Evolutionary conservation across 352 stramenopile species (phyloP).

Genomic region (Globisporangium acanthophoron): DNA sequence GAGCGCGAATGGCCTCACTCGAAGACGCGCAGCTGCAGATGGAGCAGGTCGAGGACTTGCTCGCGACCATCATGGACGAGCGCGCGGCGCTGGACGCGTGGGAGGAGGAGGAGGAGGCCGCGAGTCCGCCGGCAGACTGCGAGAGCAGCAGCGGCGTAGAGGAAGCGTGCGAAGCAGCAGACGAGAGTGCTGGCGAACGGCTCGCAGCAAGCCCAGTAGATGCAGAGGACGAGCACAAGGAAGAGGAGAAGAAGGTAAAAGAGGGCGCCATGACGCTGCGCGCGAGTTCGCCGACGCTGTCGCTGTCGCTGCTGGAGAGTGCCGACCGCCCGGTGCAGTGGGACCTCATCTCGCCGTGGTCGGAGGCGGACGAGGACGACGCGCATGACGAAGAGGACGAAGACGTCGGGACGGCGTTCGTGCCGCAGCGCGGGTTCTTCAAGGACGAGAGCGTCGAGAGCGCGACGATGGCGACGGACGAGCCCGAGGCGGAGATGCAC

Average conservation of each 20-base stretch:
- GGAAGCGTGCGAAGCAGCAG: background rate
- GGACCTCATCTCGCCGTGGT: conserved; percentile 55
- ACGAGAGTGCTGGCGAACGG: too few species aligned
- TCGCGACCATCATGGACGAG: conserved; percentile 15
- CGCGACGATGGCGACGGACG: background rate
- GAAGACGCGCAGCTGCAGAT: conserved; percentile 10
- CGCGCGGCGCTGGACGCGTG: conserved; percentile 5
- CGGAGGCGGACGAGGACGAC: conserved; percentile 12
- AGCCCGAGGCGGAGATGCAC: conserved; percentile 1
- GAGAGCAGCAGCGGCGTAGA: background rate
- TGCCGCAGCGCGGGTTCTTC: conserved; percentile 3
- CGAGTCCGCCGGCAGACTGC: too few species aligned
- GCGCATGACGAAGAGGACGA: conserved; percentile 1
- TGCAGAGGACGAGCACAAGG: background rate
- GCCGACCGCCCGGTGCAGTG: conserved; percentile 15
- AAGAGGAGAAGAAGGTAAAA: background rate
- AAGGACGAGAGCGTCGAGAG: background rate
- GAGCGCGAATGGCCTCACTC: background rate
- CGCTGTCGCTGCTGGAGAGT: conserved; percentile 1
- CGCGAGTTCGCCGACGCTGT: background rate
- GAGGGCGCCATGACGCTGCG: background rate
- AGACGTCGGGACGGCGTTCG: background rate
- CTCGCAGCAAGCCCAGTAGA: background rate
- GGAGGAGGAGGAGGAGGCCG: background rate
- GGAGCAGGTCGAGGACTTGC: conserved; percentile 13